phyloP scores from a whole-genome alignment of 768 basidiomycete genomes.

The Sporobolomyces roseus region DNA sequence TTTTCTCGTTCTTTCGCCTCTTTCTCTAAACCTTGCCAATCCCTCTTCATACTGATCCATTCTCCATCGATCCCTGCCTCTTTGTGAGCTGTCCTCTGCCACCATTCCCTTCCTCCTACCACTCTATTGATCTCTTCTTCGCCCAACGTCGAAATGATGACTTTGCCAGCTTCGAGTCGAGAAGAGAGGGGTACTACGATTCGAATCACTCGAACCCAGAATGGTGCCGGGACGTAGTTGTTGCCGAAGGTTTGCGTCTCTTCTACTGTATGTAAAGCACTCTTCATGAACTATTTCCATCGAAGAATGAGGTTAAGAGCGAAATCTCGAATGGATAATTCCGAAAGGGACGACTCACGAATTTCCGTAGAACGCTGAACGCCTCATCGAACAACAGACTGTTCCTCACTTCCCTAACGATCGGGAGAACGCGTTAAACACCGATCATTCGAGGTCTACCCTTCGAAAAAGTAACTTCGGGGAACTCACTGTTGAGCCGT shows the following conservation, averaged over 20 bases:
- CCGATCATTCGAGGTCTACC: too few species aligned
- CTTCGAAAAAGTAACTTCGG: background rate
- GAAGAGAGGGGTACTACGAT: conserved; percentile 48
- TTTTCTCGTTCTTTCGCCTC: conserved; percentile 35
- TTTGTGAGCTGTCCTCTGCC: conserved; percentile 75
- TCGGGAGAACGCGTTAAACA: too few species aligned
- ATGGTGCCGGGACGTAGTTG: conserved; percentile 50
- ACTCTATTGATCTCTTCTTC: conserved; percentile 54
- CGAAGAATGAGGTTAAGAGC: conserved; percentile 45
- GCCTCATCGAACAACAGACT: conserved; percentile 70
- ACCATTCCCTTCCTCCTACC: conserved; percentile 92
- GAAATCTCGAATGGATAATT: background rate
- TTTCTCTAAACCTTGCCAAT: conserved; percentile 40
- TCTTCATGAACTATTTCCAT: conserved; percentile 23
- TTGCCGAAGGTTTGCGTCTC: conserved; percentile 57
- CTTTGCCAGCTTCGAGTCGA: conserved; percentile 35
- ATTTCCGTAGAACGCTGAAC: conserved; percentile 68
- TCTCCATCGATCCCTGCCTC: conserved; percentile 55
- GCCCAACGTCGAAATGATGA: conserved; percentile 33
- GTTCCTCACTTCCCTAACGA: conserved; percentile 55
- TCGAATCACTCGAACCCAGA: conserved; percentile 50
- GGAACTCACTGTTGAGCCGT: conserved; percentile 29
- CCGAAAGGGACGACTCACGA: conserved; percentile 50
- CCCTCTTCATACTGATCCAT: conserved; percentile 52
- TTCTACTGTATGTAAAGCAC: conserved; percentile 60